Base-by-base conservation (phyloP, 805 yeast genomes). In the Kluyveromyces starmeri region DNA sequence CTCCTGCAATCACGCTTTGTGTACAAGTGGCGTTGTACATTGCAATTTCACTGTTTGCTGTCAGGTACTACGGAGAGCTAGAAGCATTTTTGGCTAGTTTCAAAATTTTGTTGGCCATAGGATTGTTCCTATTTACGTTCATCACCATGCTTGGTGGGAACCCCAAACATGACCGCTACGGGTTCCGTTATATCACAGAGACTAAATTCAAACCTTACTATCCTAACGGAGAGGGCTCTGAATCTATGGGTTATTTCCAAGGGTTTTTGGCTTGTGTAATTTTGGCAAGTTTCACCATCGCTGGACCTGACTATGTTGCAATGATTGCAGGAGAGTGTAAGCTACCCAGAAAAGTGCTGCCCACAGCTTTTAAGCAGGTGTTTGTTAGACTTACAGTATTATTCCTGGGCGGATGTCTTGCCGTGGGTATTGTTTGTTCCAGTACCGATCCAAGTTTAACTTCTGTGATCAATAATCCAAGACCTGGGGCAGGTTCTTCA, bases 71-170 rank as follows among this genome's bases (percentile, higher is more conserved):
- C 47, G 95, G 95, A 20, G 95, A 84, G 52, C 66, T 77, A 16
- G 95, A 84, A 56, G 85, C 83, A 50, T 77, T 81, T 78, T 60
- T 83, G 14, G 73, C 88, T 1, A 64, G 83, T 19, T 79, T 83
- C 32, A 84, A 84, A 50, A 72, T 84, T 37, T 42, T 83, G 4
- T 63, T 84, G 31, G 85, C 88, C 10, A 53, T 78, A n/a, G 94
- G 92, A 2, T 63, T 84, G 30, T 69, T 84, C 39, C 48, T 79
- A 18, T 84, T 80, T 56, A 82, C 92, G 2, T 78, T 84, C 46
- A 53, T 83, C 35, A 76, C 86, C 5, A 84, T 83, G 94, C 73
- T 80, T 23, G 95, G 95, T 20, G 95, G 94, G 18, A 84, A 83
- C 53, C 94, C 94, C 1, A 55, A 64, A 26, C 74, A 71, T 40